phyloP scores from a whole-genome alignment of 2,329 filamentous ascomycete genomes.

The Coniochaeta hoffmannii region DNA sequence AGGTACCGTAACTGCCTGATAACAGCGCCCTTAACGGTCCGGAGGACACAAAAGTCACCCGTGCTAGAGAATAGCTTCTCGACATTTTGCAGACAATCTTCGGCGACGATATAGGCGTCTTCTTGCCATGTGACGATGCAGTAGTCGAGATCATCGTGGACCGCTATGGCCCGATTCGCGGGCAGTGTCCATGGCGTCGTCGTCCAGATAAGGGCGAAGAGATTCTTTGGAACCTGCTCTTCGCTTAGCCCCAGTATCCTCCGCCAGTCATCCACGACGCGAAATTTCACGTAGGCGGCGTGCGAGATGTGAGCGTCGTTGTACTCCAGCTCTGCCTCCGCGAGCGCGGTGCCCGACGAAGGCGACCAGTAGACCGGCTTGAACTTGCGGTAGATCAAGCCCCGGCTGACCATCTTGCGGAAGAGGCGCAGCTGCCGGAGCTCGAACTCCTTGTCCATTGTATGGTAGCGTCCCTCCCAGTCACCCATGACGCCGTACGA shows the following conservation, averaged over 20 bases:
- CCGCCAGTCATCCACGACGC: slow-evolving; percentile 39
- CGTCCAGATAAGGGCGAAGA: slow-evolving; percentile 93
- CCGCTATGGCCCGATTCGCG: slow-evolving; percentile 82
- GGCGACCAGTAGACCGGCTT: slow-evolving; percentile 87
- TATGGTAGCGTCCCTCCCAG: slow-evolving; percentile 70
- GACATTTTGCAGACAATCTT: slow-evolving; percentile 58
- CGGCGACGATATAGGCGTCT: slow-evolving; percentile 63
- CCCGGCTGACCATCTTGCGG: slow-evolving; percentile 63
- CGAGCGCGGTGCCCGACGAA: slow-evolving; percentile 69
- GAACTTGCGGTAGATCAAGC: slow-evolving; percentile 68
- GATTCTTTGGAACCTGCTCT: slow-evolving; percentile 30
- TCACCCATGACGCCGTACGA: slow-evolving; percentile 74
- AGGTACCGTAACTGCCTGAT: slow-evolving; percentile 61
- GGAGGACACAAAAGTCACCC: slow-evolving; percentile 34
- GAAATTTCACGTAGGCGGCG: slow-evolving; percentile 75
- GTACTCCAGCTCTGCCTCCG: slow-evolving; percentile 81
- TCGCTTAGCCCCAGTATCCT: slow-evolving; percentile 19
- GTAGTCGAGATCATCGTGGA: slow-evolving; percentile 70
- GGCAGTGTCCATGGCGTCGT: slow-evolving; percentile 97
- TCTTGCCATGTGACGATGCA: slow-evolving; percentile 50
- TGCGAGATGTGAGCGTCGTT: slow-evolving; percentile 65
- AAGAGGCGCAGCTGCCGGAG: slow-evolving; percentile 69
- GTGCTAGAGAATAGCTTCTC: slow-evolving; percentile 42
- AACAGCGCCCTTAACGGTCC: slow-evolving; percentile 55
- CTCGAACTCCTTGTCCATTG: slow-evolving; percentile 72